phyloP scores from a whole-genome alignment of 2,329 filamentous ascomycete genomes.

The Neospermospora avenae region DNA sequence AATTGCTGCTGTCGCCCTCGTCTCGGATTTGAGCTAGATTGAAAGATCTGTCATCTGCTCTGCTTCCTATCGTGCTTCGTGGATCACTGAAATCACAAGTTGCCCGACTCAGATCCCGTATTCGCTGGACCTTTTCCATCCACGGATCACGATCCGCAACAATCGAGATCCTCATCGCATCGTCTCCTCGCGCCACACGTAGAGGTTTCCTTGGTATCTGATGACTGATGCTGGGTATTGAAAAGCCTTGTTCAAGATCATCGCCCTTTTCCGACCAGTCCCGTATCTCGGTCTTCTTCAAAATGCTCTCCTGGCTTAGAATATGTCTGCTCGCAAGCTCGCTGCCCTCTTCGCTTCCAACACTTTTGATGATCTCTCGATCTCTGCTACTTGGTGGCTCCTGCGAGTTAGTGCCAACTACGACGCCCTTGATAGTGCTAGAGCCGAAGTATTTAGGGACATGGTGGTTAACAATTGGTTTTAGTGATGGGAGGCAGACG shows the following conservation, averaged over 20 bases:
- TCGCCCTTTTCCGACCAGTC: neutral
- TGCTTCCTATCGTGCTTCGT: neutral
- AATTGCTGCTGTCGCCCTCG: neutral
- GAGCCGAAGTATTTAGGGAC: neutral
- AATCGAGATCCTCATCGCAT: neutral
- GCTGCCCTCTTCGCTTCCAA: neutral
- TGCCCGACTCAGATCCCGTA: neutral
- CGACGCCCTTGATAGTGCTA: neutral
- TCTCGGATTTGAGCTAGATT: neutral
- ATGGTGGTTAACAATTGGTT: neutral
- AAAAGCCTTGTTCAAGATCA: neutral
- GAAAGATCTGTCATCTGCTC: neutral
- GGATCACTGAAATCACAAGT: neutral
- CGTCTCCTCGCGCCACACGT: neutral
- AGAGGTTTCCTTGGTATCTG: neutral
- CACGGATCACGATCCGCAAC: neutral
- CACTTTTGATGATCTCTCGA: neutral
- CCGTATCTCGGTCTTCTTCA: neutral
- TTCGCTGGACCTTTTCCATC: neutral
- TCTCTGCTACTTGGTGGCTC: neutral
- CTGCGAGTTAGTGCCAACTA: neutral
- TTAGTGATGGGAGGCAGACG: conserved; percentile 1
- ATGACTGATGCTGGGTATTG: neutral
- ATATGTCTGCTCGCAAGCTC: neutral
- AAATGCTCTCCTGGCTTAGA: neutral